Percentiles rank a stretch among this genome's conserved stretches.
phyloP scores from a whole-genome alignment of 1,284 basidiomycete species.

The Ustilago sp. region DNA sequence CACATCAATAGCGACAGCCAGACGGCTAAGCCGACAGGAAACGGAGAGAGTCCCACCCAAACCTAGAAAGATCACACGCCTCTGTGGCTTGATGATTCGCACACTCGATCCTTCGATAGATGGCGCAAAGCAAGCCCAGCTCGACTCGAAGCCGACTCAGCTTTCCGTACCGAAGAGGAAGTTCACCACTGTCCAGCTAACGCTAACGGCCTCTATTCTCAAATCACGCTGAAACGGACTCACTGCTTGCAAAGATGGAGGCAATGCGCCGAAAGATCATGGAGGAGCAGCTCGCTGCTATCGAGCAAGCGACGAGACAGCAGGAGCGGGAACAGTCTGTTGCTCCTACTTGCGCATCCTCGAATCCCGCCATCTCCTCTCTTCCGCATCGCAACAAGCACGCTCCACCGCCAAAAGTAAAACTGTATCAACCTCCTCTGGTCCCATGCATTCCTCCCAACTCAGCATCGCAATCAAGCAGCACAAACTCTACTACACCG shows the following conservation, averaged over 20 bases:
- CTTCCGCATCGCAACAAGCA: conserved; percentile 50
- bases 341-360: background rate
- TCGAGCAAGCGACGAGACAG: conserved; percentile 32
- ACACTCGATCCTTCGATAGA: background rate
- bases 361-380: conserved; percentile 34
- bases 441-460: conserved; percentile 21
- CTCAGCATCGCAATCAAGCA: background rate
- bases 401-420: conserved; percentile 51
- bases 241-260: conserved; percentile 24
- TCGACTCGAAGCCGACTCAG: too few species aligned
- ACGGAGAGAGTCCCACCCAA: too few species aligned
- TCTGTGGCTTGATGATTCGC: background rate
- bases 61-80: background rate
- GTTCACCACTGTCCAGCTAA: background rate
- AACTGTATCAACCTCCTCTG: conserved; percentile 46
- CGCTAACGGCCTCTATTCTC: too few species aligned
- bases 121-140: too few species aligned
- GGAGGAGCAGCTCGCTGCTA: conserved; percentile 49
- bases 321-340: conserved; percentile 17
- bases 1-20: background rate
- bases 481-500: background rate
- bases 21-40: too few species aligned
- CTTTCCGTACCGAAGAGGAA: too few species aligned
- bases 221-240: too few species aligned
- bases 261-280: conserved; percentile 52